These are phyloP conservation scores for Handroanthus guayacan DNA, from an alignment of 257 asterid genomes.

Conservation along the genomic window DNA sequence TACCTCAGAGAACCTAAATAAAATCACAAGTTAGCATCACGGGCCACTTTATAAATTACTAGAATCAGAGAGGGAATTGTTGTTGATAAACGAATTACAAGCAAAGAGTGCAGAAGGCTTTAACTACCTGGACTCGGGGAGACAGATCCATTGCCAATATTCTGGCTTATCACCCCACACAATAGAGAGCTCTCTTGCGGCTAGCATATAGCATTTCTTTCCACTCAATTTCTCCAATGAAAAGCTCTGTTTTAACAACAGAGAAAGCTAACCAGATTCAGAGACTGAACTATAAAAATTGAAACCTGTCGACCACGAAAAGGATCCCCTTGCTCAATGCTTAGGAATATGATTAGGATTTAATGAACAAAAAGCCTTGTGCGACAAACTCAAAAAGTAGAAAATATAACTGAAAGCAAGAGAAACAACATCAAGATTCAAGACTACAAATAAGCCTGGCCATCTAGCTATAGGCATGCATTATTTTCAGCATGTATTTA, in stretches of 20 bases:
- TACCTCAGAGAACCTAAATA: constrained; percentile 64
- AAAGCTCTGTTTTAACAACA: constrained; percentile 60
- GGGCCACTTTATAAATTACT: neutral
- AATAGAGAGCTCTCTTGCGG: constrained; percentile 68
- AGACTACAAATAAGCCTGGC: neutral
- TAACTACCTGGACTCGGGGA: constrained; percentile 68
- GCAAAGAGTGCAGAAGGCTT: neutral
- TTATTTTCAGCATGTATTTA: neutral
- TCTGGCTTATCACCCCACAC: constrained; percentile 62
- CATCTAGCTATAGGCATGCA: neutral
- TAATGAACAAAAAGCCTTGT: neutral
- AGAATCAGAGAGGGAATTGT: neutral
- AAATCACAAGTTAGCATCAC: constrained; percentile 35
- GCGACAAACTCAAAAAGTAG: neutral
- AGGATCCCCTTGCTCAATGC: neutral
- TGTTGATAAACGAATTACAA: neutral
- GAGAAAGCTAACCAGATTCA: constrained; percentile 36
- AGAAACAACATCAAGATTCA: neutral
- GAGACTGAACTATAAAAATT: neutral
- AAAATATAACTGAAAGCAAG: neutral
- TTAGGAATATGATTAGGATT: neutral
- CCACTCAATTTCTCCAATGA: constrained; percentile 70
- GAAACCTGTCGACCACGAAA: neutral
- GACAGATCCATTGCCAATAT: constrained; percentile 69
- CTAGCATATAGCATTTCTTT: constrained; percentile 75